Conservation (phyloP, 768 basidiomycete genomes). For the Chlorophyllum brunneum region DNA sequence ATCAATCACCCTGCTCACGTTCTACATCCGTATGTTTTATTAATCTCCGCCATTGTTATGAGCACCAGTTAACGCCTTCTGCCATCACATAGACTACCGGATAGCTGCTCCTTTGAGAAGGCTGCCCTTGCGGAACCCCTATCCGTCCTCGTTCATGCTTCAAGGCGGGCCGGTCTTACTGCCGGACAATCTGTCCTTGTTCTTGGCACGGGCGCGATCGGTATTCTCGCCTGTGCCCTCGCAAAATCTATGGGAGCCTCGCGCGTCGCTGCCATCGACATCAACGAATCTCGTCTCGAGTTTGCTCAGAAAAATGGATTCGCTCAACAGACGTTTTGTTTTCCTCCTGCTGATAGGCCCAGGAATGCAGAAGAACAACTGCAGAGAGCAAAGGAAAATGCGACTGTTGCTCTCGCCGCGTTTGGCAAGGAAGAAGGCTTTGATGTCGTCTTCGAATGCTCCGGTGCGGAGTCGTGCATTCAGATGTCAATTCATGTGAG, state of each 20-base stretch:
- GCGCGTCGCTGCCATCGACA: constrained; percentile 76
- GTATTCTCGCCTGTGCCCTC: constrained; percentile 82
- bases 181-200: constrained; percentile 75
- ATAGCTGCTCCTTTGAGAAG: constrained; percentile 68
- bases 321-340: constrained; percentile 66
- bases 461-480: constrained; percentile 88
- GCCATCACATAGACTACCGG: constrained; percentile 76
- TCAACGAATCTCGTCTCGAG: constrained; percentile 75
- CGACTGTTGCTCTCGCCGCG: constrained; percentile 43
- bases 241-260: constrained; percentile 70
- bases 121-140: constrained; percentile 93
- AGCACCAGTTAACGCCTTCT: constrained; percentile 2
- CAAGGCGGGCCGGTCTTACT: constrained; percentile 38
- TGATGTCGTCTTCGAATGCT: constrained; percentile 93
- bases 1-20: constrained; percentile 89
- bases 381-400: constrained; percentile 55
- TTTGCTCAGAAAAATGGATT: constrained; percentile 78
- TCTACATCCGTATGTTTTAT: constrained; percentile 73
- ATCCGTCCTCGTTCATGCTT: constrained; percentile 77
- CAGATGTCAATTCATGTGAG: constrained; percentile 89
- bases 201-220: constrained; percentile 91
- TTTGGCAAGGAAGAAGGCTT: constrained; percentile 75
- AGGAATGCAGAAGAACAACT: constrained; percentile 56
- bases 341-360: constrained; percentile 39
- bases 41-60: constrained; percentile 1